Percentiles rank a stretch among this genome's conserved stretches.
phyloP scores from a whole-genome alignment of 768 basidiomycete species.

The Trametes cinnabarina region DNA sequence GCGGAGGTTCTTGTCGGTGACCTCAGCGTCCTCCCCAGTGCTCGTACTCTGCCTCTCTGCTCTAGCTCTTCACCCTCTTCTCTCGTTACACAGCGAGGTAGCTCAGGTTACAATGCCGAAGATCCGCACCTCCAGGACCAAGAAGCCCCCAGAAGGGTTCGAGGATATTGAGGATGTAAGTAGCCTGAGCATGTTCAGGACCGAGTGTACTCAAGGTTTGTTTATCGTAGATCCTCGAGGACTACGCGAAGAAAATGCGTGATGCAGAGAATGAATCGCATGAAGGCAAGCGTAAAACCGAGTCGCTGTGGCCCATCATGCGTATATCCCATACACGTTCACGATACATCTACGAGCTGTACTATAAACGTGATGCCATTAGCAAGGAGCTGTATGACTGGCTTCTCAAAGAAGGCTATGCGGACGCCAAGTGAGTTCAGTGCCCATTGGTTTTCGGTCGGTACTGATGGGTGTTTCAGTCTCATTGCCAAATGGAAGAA shows the following conservation, averaged over 20 bases:
- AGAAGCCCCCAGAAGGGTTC: slow-evolving; percentile 91
- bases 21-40: slow-evolving; percentile 14
- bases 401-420: slow-evolving; percentile 94
- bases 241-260: slow-evolving; percentile 98
- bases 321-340: slow-evolving; percentile 95
- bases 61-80: background rate
- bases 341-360: slow-evolving; percentile 95
- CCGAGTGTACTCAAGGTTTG: background rate
- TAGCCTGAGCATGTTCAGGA: background rate
- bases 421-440: slow-evolving; percentile 82
- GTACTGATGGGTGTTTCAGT: slow-evolving; percentile 39
- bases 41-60: background rate
- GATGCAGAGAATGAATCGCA: slow-evolving; percentile 99
- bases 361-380: slow-evolving; percentile 97
- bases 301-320: slow-evolving; percentile 95
- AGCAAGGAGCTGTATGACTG: slow-evolving; percentile 93
- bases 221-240: slow-evolving; percentile 77
- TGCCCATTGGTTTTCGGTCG: too few relatives aligned
- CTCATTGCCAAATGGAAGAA: slow-evolving; percentile 99
- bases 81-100: background rate
- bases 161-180: slow-evolving; percentile 87
- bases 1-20: background rate
- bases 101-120: slow-evolving; percentile 67
- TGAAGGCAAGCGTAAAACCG: slow-evolving; percentile 94
- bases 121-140: slow-evolving; percentile 89